These are phyloP conservation scores for Heterococcus sp. DNA, from an alignment of 108 stramenopile species.

Conservation along the genomic window DNA sequence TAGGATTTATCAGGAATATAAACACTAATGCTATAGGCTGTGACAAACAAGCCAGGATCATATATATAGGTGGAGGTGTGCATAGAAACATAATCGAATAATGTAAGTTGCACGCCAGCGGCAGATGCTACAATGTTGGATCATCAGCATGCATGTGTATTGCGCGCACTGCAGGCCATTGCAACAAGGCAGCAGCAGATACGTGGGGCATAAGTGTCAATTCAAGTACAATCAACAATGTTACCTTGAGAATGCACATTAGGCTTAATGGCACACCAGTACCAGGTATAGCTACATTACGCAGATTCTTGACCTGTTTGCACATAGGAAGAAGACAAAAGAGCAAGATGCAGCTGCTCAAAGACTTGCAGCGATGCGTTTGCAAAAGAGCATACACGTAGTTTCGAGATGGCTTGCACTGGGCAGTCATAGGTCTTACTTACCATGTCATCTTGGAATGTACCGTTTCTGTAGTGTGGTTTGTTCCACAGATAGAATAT, in stretches of 20 bases:
- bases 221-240: too few species aligned
- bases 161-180: too few species aligned
- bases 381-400: neutral
- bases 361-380: neutral
- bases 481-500: conserved; percentile 83
- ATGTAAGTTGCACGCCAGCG: too few species aligned
- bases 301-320: conserved; percentile 76
- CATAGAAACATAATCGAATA: too few species aligned
- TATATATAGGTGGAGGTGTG: too few species aligned
- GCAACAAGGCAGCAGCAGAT: too few species aligned
- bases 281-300: conserved; percentile 94
- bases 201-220: too few species aligned
- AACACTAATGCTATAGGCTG: conserved; percentile 46
- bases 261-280: conserved; percentile 81
- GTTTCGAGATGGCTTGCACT: neutral
- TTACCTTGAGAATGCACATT: conserved; percentile 58
- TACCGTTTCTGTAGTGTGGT: conserved; percentile 86
- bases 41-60: too few species aligned
- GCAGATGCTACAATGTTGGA: too few species aligned
- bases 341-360: neutral
- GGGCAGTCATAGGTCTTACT: conserved; percentile 65
- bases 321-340: neutral
- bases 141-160: too few species aligned
- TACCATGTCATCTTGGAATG: conserved; percentile 76
- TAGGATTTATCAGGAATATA: conserved; percentile 71